Percentiles rank a stretch among this genome's conserved stretches.
Conservation (phyloP, 176 grass and related monocot species). For the Zea luxurians region DNA sequence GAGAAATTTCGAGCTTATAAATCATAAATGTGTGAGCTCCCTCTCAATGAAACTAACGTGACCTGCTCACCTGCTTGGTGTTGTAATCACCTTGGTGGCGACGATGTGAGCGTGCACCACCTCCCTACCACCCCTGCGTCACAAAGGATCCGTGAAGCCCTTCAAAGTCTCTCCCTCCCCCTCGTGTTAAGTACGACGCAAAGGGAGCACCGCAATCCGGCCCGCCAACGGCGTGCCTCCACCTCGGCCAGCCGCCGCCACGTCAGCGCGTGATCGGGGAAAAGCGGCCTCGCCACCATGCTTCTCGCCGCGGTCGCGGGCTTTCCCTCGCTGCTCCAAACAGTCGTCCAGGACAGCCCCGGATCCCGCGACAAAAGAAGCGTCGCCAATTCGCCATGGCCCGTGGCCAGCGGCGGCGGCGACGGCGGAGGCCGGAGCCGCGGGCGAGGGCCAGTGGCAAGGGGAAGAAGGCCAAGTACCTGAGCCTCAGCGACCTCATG, state of each 20-base stretch:
- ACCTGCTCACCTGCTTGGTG: no score
- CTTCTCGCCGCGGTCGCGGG: background rate
- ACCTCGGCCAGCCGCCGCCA: slow-evolving; percentile 13
- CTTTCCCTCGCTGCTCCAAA: slow-evolving; percentile 40
- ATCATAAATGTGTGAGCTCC: no score
- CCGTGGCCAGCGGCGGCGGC: slow-evolving; percentile 32
- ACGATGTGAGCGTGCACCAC: no score
- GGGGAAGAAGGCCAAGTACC: slow-evolving; percentile 61
- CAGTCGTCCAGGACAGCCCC: background rate
- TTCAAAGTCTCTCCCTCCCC: background rate
- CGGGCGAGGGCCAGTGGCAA: slow-evolving; percentile 33
- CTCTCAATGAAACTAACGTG: no score
- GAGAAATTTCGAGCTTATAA: no score
- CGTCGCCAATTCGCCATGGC: background rate
- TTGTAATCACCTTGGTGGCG: no score
- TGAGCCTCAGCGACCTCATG: slow-evolving; percentile 65
- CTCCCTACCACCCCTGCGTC: no score
- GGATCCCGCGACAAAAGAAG: background rate
- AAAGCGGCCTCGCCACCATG: slow-evolving; percentile 27
- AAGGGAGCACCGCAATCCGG: slow-evolving; percentile 52
- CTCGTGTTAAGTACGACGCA: slow-evolving; percentile 5
- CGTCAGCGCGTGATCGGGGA: slow-evolving; percentile 36
- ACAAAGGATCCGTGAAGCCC: no score
- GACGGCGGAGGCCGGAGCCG: background rate
- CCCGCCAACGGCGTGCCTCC: slow-evolving; percentile 17